These are phyloP conservation scores for Pythium vanterpoolii DNA, from an alignment of 352 stramenopile genomes.

Conservation along the genomic window DNA sequence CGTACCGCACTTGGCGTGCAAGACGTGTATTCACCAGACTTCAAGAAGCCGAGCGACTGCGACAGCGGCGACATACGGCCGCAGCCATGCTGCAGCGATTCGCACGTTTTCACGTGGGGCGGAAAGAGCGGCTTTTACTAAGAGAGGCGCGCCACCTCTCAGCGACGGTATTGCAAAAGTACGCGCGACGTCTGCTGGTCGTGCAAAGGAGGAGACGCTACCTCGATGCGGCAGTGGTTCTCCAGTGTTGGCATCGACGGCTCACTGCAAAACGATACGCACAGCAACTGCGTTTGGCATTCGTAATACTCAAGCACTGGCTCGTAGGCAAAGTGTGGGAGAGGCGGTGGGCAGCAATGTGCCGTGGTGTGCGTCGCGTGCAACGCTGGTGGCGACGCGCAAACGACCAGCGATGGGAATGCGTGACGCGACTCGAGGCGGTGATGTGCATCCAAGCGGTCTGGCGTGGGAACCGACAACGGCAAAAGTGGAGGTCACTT, in stretches of 20 bases:
- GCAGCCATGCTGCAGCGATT: constrained; percentile 38
- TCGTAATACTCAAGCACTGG: constrained; percentile 2
- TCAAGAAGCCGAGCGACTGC: constrained; percentile 12
- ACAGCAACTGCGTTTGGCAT: constrained; percentile 15
- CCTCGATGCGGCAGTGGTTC: constrained; percentile 6
- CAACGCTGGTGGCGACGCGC: constrained; percentile 49
- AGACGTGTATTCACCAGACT: constrained; percentile 16
- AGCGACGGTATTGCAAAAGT: constrained; percentile 47
- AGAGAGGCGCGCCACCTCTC: constrained; percentile 35
- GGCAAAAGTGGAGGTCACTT: background rate
- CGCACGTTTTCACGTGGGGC: constrained; percentile 32
- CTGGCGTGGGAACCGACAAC: constrained; percentile 29
- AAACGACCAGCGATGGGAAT: constrained; percentile 14
- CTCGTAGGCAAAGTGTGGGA: constrained; percentile 26
- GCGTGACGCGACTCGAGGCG: constrained; percentile 33
- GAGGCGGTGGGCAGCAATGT: constrained; percentile 19
- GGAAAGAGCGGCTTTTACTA: constrained; percentile 35
- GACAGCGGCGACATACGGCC: constrained; percentile 7
- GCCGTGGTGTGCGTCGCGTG: constrained; percentile 13
- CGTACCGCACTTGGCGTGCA: constrained; percentile 22
- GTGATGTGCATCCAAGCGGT: constrained; percentile 45
- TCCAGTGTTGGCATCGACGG: constrained; percentile 46
- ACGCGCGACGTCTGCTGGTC: constrained; percentile 29
- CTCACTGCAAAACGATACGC: constrained; percentile 8
- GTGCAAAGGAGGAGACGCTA: constrained; percentile 4